phyloP scores from a whole-genome alignment of 2,329 filamentous ascomycete genomes.

The Elsinoe fawcettii region DNA sequence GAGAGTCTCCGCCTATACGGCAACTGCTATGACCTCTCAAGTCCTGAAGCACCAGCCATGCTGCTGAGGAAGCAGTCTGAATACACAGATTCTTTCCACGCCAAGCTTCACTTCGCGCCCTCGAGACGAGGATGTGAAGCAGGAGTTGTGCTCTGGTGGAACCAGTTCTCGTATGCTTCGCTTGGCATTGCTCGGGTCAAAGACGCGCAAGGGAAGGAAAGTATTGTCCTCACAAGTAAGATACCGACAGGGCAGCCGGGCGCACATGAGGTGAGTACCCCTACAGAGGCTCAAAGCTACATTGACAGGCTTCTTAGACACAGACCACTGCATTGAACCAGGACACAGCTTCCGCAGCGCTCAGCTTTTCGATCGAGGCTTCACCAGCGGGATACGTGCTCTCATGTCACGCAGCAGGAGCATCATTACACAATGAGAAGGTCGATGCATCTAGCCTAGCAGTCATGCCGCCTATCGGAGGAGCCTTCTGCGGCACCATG shows the following conservation, averaged over 20 bases:
- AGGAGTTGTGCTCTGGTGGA: conserved; percentile 49
- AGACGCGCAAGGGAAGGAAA: not conserved
- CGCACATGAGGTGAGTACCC: too few species aligned
- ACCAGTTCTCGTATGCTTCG: conserved; percentile 39
- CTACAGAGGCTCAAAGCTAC: too few species aligned
- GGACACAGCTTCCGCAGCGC: not conserved
- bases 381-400: not conserved
- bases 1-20: conserved; percentile 44
- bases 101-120: conserved; percentile 42
- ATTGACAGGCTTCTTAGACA: too few species aligned
- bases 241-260: not conserved
- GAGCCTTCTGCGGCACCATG: not conserved
- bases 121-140: conserved; percentile 41
- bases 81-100: conserved; percentile 37
- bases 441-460: conserved; percentile 16
- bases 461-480: conserved; percentile 15
- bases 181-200: conserved; percentile 34
- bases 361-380: not conserved
- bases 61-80: conserved; percentile 48
- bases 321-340: too few species aligned
- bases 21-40: conserved; percentile 45
- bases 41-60: conserved; percentile 45
- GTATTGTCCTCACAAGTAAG: not conserved
- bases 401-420: not conserved
- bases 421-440: not conserved